These are phyloP conservation scores for Lachnellula cervina DNA, from an alignment of 2,329 filamentous ascomycete genomes.

Conservation along the genomic window DNA sequence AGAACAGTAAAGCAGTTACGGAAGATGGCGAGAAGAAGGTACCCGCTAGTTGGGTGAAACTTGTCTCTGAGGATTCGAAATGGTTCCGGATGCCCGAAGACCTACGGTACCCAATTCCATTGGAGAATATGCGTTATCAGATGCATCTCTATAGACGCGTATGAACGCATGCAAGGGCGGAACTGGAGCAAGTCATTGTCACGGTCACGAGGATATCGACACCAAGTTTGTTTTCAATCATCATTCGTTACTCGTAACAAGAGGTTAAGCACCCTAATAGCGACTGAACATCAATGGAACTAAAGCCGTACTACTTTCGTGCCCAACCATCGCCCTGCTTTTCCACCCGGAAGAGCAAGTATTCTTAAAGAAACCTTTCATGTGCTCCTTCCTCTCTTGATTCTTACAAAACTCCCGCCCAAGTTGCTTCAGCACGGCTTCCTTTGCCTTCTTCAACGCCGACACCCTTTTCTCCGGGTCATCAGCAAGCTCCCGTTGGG, in stretches of 20 bases:
- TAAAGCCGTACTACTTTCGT: slow-evolving; percentile 49
- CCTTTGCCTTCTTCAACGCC: slow-evolving; percentile 54
- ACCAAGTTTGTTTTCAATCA: slow-evolving; percentile 4
- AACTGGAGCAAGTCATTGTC: background rate
- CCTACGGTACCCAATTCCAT: slow-evolving; percentile 72
- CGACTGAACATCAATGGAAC: slow-evolving; percentile 59
- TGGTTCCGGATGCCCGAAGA: slow-evolving; percentile 74
- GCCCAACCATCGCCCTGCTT: slow-evolving; percentile 17
- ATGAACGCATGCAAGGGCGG: slow-evolving; percentile 7
- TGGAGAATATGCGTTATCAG: slow-evolving; percentile 96
- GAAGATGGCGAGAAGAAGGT: slow-evolving; percentile 33
- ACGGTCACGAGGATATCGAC: background rate
- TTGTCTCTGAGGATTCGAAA: slow-evolving; percentile 69
- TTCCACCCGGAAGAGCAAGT: slow-evolving; percentile 22
- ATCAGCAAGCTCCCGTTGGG: slow-evolving; percentile 51
- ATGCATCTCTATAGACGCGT: slow-evolving; percentile 69
- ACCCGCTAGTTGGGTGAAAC: slow-evolving; percentile 60
- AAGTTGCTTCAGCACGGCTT: slow-evolving; percentile 55
- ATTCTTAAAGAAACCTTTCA: slow-evolving; percentile 24
- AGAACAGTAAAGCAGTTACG: slow-evolving; percentile 15
- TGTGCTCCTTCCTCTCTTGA: slow-evolving; percentile 22
- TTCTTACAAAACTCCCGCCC: slow-evolving; percentile 44
- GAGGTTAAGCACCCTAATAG: slow-evolving; percentile 15
- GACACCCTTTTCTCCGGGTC: slow-evolving; percentile 50
- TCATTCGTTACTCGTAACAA: slow-evolving; percentile 24